Evolutionary conservation across 1,284 basidiomycete genomes (phyloP).

Genomic region (Boletus semigastroideus): DNA sequence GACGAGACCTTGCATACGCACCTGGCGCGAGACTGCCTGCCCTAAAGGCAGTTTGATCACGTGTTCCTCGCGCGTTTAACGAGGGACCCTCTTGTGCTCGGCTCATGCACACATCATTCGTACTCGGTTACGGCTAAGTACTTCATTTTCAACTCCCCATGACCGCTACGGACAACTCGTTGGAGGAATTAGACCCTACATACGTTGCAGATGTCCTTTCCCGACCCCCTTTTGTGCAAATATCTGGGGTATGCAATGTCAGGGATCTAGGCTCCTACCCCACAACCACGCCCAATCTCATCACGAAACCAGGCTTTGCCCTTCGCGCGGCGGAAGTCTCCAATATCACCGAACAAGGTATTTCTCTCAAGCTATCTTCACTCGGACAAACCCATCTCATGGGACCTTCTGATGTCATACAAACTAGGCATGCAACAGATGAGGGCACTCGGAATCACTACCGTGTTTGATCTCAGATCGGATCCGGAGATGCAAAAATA

Average conservation of each 20-base stretch:
- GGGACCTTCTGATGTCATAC: constrained; percentile 2
- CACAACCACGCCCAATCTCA: constrained; percentile 43
- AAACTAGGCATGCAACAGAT: constrained; percentile 55
- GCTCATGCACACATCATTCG: background rate
- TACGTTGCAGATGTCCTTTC: constrained; percentile 64
- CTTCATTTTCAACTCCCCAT: constrained; percentile 5
- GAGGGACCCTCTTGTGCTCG: background rate
- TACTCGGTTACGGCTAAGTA: background rate
- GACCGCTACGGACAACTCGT: constrained; percentile 32
- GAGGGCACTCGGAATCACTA: constrained; percentile 58
- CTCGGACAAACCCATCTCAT: background rate
- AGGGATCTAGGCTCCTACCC: constrained; percentile 68
- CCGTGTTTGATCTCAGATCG: constrained; percentile 72
- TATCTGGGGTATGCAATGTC: constrained; percentile 70
- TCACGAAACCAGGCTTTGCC: constrained; percentile 55
- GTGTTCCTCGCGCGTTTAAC: constrained; percentile 22
- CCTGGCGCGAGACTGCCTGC: constrained; percentile 44
- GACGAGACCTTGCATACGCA: constrained; percentile 3
- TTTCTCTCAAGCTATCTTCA: constrained; percentile 11
- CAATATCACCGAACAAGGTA: constrained; percentile 65
- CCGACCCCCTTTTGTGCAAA: constrained; percentile 61
- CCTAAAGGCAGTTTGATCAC: constrained; percentile 35
- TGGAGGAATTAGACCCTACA: constrained; percentile 62
- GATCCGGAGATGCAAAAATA: constrained; percentile 77
- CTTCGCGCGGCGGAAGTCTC: constrained; percentile 72